Evolutionary conservation across 345 rosid species (phyloP).

Genomic region (Capsella bursapastoris): DNA sequence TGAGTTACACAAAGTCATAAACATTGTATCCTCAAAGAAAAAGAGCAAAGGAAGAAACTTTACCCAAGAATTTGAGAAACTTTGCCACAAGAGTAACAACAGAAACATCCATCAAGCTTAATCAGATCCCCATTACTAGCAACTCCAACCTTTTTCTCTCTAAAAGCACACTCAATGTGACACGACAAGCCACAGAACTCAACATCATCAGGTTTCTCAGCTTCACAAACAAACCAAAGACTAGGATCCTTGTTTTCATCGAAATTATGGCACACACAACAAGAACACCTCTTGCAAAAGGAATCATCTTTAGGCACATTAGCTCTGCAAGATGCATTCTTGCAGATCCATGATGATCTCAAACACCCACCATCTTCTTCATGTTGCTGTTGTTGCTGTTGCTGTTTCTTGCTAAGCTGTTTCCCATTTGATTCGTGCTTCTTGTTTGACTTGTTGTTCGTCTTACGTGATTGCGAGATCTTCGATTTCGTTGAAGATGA

Average conservation of each 20-base stretch:
- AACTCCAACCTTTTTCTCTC: conserved; percentile 79
- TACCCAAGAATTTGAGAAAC: conserved; percentile 92
- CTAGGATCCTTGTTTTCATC: conserved; percentile 73
- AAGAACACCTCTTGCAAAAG: conserved; percentile 97
- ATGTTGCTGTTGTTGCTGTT: neutral
- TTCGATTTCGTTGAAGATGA: conserved; percentile 67
- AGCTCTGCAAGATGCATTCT: conserved; percentile 49
- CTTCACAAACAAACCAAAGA: conserved; percentile 48
- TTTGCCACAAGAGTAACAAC: conserved; percentile 97
- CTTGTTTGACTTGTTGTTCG: conserved; percentile 56
- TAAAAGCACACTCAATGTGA: conserved; percentile 94
- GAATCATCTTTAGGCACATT: conserved; percentile 65
- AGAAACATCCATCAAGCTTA: conserved; percentile 56
- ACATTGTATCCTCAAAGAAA: neutral
- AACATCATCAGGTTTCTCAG: conserved; percentile 37
- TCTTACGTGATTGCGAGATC: conserved; percentile 60
- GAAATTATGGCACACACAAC: conserved; percentile 87
- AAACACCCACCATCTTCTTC: conserved; percentile 46
- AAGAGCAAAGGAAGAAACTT: conserved; percentile 30
- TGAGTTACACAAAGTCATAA: conserved; percentile 14
- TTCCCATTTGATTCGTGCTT: conserved; percentile 53
- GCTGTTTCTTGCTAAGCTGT: conserved; percentile 26
- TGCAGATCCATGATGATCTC: conserved; percentile 68
- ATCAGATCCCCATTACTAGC: conserved; percentile 41
- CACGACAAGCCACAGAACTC: conserved; percentile 92